Base-by-base conservation (phyloP, 2,329 filamentous ascomycete species). In the Beauveria asiatica region DNA sequence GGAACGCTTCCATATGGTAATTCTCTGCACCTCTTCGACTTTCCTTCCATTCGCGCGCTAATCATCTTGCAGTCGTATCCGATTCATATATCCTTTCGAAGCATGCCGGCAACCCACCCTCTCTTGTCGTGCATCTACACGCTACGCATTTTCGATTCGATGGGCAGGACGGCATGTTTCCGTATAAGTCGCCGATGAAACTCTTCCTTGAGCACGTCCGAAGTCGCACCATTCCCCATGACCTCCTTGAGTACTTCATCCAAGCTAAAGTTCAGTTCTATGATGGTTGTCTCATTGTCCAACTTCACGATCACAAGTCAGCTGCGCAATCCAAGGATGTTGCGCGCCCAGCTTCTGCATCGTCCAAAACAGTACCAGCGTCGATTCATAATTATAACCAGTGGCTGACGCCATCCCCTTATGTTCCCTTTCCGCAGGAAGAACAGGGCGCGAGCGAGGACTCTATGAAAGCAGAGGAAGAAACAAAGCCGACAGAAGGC, bases 341-440 rank as follows among this genome's bases (percentile, higher is more conserved):
- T 77, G 54, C 78, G 76, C 56, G 77, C 77, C 27, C 73, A 3
- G 66, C 70, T 7, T 78, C 83, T 1, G 77, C 81, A 21, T 82
- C 83, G 41, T 85, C 80, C 65, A 87, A 86, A 58, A 82, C 82
- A 44, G 76, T 81, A 3, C 85, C 87, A 11, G 93, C 90, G 64
- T 97, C 92, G 0, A 87, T 99, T 49, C 92, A 99, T 73, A 96
- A 96, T 71, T 90, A 92, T 71, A 96, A 92, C 68, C 86, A 86
- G 62, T 94, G 91, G 68, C 81, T 97, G 52, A 97, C 92, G 0
- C 94, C 93, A 0, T 97, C 94, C 0, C 85, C 92, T 0, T 92
- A 88, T 70, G 89, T 84, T 0, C 86, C 90, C 0, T 96, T 87
- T 69, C 90, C 87, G 48, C 82, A 80, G 63, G 79, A 81, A 81